Conservation (phyloP, 176 grass and related monocot genomes). For the Lolium multiflorum region DNA sequence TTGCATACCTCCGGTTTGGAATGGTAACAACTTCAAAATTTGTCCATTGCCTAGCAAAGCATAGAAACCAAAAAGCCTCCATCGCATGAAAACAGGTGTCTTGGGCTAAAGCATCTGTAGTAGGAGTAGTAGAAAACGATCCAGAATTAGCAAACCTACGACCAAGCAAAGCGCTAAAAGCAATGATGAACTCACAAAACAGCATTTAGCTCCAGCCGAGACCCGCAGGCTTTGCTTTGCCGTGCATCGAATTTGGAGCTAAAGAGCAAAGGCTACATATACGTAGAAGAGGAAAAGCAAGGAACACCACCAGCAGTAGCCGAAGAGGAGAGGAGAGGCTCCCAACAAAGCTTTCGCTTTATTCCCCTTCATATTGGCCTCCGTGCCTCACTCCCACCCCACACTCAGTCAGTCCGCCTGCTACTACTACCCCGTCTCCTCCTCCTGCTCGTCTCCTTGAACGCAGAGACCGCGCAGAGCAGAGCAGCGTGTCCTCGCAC, state of each 20-base stretch:
- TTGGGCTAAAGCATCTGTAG: background rate
- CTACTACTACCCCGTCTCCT: background rate
- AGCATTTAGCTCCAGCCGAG: background rate
- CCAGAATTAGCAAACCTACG: background rate
- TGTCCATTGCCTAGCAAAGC: background rate
- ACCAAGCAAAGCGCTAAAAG: background rate
- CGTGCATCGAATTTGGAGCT: slow-evolving; percentile 58
- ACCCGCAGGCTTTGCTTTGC: slow-evolving; percentile 13
- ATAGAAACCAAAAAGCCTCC: background rate
- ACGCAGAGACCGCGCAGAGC: slow-evolving; percentile 24
- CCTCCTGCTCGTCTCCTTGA: slow-evolving; percentile 44
- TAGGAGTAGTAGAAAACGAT: background rate
- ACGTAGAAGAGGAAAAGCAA: background rate
- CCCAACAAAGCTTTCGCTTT: slow-evolving; percentile 56
- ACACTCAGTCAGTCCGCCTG: no score
- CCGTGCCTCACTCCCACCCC: slow-evolving; percentile 11
- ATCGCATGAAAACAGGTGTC: background rate
- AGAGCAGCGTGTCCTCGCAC: slow-evolving; percentile 41
- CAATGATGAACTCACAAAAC: background rate
- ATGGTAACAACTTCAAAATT: background rate
- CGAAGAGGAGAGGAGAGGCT: background rate
- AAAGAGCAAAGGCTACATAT: slow-evolving; percentile 54
- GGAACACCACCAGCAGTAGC: background rate
- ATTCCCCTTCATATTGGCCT: slow-evolving; percentile 66
- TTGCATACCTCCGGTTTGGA: no score